A percentile compares a stretch with the other conserved stretches of the same genome.
These are phyloP conservation scores for Suillus bovinus DNA, from an alignment of 768 basidiomycete genomes.

Conservation along the genomic window DNA sequence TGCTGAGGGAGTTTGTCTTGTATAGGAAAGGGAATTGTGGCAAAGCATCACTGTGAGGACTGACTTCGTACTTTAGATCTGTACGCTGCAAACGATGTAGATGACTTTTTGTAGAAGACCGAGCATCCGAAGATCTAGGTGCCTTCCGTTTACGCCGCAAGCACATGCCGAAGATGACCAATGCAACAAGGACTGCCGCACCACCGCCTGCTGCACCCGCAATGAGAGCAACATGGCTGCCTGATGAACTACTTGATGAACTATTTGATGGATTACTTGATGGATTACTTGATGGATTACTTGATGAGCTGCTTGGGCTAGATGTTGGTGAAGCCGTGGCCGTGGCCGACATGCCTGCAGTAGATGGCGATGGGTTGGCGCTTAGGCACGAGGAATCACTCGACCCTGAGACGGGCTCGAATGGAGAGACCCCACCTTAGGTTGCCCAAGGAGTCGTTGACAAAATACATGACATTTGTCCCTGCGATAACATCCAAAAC, in stretches of 20 bases:
- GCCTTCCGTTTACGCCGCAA: constrained; percentile 39
- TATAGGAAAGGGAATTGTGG: constrained; percentile 35
- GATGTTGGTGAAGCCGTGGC: constrained; percentile 14
- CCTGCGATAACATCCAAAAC: constrained; percentile 53
- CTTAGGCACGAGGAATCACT: constrained; percentile 55
- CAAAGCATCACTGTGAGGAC: constrained; percentile 14
- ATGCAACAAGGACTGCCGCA: constrained; percentile 46
- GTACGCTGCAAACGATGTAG: constrained; percentile 35
- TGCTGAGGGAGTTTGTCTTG: constrained; percentile 20
- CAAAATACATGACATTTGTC: constrained; percentile 56
- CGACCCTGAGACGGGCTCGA: constrained; percentile 46
- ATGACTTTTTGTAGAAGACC: constrained; percentile 25
- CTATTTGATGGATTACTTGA: no score
- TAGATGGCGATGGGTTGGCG: constrained; percentile 53
- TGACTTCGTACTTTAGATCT: constrained; percentile 32
- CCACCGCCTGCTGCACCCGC: constrained; percentile 50
- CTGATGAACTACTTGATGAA: no score
- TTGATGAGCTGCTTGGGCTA: no score
- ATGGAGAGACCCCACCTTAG: constrained; percentile 60
- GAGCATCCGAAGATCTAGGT: constrained; percentile 28
- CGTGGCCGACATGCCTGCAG: constrained; percentile 13
- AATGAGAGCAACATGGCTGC: constrained; percentile 45
- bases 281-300: no score
- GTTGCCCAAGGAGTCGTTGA: constrained; percentile 51
- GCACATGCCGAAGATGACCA: no score